A percentile compares a stretch with the other conserved stretches of the same genome.
These are phyloP conservation scores for Sporormia fimetaria DNA, from an alignment of 495 filamentous ascomycete species.

Conservation along the genomic window DNA sequence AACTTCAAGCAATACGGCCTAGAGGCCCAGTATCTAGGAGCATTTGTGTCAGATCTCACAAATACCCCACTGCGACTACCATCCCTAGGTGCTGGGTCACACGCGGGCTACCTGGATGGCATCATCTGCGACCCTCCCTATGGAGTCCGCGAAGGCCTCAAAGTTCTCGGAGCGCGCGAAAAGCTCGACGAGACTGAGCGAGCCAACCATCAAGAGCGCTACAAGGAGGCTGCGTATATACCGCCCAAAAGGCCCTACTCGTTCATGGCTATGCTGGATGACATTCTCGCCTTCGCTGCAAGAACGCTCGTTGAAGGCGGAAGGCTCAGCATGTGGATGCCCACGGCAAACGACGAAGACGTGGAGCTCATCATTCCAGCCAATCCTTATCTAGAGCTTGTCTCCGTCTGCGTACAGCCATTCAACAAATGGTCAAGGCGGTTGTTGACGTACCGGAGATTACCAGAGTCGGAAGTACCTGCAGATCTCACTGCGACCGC, in stretches of 20 bases:
- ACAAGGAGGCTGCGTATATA: conserved; percentile 47
- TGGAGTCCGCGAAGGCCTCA: conserved; percentile 86
- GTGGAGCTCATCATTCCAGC: conserved; percentile 63
- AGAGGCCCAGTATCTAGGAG: conserved; percentile 51
- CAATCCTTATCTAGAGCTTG: conserved; percentile 65
- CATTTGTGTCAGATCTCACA: conserved; percentile 77
- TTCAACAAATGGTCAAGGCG: conserved; percentile 62
- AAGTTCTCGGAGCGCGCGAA: conserved; percentile 69
- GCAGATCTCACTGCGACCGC: not conserved
- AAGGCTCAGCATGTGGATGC: conserved; percentile 92
- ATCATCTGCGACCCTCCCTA: conserved; percentile 98
- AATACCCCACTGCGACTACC: conserved; percentile 60
- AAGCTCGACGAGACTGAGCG: conserved; percentile 42
- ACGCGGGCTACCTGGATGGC: conserved; percentile 58
- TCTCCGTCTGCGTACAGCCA: conserved; percentile 66
- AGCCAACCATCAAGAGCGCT: conserved; percentile 21
- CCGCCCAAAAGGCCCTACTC: conserved; percentile 86
- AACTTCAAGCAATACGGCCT: conserved; percentile 85
- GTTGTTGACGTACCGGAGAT: conserved; percentile 18
- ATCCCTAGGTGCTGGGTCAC: conserved; percentile 6
- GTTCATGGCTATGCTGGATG: conserved; percentile 77
- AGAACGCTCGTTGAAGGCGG: conserved; percentile 71
- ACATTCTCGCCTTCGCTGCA: conserved; percentile 74
- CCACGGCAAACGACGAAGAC: conserved; percentile 59
- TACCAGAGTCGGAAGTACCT: conserved; percentile 8